Evolutionary conservation across 331 rosid genomes (phyloP).

Genomic region (Saraca asoca): DNA sequence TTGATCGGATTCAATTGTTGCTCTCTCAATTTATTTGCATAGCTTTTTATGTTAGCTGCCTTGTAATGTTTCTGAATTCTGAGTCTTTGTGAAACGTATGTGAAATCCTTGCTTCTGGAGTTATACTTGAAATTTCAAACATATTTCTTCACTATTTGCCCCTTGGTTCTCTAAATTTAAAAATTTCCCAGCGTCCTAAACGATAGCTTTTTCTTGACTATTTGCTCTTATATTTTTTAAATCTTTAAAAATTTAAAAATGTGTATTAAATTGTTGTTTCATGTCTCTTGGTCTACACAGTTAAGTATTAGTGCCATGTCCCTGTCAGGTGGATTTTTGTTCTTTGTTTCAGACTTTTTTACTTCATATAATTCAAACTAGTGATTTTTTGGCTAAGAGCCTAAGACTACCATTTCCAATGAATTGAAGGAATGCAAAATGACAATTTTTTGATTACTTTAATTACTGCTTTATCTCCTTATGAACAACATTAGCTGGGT

Average conservation of each 20-base stretch:
- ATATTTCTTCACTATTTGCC: neutral
- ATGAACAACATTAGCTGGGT: neutral
- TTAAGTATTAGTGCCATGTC: constrained; percentile 9
- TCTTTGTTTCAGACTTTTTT: neutral
- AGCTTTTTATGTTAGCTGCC: no score
- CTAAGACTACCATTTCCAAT: no score
- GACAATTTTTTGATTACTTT: constrained; percentile 7
- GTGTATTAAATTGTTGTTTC: neutral
- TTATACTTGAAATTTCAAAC: neutral
- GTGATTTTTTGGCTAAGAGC: neutral
- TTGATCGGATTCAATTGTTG: no score
- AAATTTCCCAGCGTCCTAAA: neutral
- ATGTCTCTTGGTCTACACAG: neutral
- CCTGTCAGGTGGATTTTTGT: neutral
- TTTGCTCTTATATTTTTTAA: no score
- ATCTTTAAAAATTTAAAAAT: no score
- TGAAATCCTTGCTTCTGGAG: neutral
- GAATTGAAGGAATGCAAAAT: neutral
- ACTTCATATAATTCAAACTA: neutral
- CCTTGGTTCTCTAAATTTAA: neutral
- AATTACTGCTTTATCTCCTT: neutral
- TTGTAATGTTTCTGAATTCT: no score
- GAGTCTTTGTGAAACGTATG: neutral
- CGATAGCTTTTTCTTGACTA: no score
- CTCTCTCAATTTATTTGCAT: no score